Evolutionary conservation across 2,329 filamentous ascomycete species (phyloP), one percentile per base, ranked within the genome.

Genomic region (Colletotrichum incanum): DNA sequence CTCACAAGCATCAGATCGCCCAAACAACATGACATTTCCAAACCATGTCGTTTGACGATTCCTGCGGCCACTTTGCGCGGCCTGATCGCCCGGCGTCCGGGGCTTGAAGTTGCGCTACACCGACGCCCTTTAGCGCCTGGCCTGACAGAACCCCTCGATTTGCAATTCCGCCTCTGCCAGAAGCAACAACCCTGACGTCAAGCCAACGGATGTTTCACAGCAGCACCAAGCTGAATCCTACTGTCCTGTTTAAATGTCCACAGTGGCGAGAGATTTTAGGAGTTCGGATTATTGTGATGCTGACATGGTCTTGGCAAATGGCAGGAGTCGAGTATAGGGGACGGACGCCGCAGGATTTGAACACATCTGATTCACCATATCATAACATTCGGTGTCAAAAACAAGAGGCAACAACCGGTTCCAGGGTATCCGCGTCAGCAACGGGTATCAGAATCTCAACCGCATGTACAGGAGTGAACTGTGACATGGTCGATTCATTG

Each of bases 41-140:
- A 72, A 69, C 64, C 69, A 60, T 60, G 39, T 69, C 39, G 65
- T 60, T 69, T 64, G 69, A 69, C 59, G 23, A 55, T 54, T 59
- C 28, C 69, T 60, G 65, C 65, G 65, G 31, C 65, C 69, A 64
- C 31, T 60, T 60, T 20, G 23, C 54, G 45, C 59, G 69, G 60
- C 59, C 65, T 23, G n/a, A 52, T 60, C 52, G 45, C 23, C 31
- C 69, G 50, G 65, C 69, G 59, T 45, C 52, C 37, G 39, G 28
- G 55, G 18, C 14, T 64, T 37, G 26, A 49, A 54, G 69, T 47
- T 68, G 45, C 52, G 37, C 43, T 69, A 69, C 54, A n/a, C 23
- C 18, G 45, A 69, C 69, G 45, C 69, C 68, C 60, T 50, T 49
- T 37, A n/a, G 34, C 61, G 61, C 61, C 26, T 64, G 23, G 52